A percentile compares a stretch with the other conserved stretches of the same genome.
These are phyloP conservation scores for Candida sphagnicola DNA, from an alignment of 805 yeast species.

Conservation along the genomic window DNA sequence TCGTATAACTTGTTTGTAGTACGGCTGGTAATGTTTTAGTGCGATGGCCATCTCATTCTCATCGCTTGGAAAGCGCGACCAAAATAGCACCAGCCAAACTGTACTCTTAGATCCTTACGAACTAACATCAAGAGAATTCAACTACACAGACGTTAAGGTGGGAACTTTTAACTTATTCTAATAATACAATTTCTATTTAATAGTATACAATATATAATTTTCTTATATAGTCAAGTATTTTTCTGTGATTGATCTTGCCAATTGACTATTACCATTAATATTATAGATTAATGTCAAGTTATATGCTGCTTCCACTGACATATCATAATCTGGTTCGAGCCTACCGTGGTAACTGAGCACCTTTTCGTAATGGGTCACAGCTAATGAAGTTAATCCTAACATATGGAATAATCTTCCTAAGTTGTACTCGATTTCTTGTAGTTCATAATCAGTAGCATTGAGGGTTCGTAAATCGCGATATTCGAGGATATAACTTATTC, in stretches of 20 bases:
- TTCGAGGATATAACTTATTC: slow-evolving; percentile 71
- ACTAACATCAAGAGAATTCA: too few relatives aligned
- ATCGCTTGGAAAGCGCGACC: too few relatives aligned
- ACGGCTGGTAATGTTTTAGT: too few relatives aligned
- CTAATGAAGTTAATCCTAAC: slow-evolving; percentile 71
- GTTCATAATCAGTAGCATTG: slow-evolving; percentile 41
- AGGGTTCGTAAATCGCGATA: slow-evolving; percentile 54
- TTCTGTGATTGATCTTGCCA: slow-evolving; percentile 64
- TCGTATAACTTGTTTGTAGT: neutral
- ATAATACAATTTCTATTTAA: too few relatives aligned
- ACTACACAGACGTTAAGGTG: too few relatives aligned
- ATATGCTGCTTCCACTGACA: slow-evolving; percentile 80
- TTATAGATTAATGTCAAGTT: slow-evolving; percentile 75
- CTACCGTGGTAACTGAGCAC: slow-evolving; percentile 48
- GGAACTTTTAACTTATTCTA: too few relatives aligned
- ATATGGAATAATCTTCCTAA: slow-evolving; percentile 82
- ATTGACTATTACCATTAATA: slow-evolving; percentile 63
- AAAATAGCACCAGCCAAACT: too few relatives aligned
- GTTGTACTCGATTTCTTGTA: slow-evolving; percentile 79
- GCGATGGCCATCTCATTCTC: too few relatives aligned
- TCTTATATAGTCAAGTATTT: slow-evolving; percentile 51
- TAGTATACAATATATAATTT: too few relatives aligned
- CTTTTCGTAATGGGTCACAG: slow-evolving; percentile 66
- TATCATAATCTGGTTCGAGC: slow-evolving; percentile 49
- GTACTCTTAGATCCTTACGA: too few relatives aligned